These are phyloP conservation scores for Arachis monticola DNA, from an alignment of 331 rosid species.

Conservation along the genomic window DNA sequence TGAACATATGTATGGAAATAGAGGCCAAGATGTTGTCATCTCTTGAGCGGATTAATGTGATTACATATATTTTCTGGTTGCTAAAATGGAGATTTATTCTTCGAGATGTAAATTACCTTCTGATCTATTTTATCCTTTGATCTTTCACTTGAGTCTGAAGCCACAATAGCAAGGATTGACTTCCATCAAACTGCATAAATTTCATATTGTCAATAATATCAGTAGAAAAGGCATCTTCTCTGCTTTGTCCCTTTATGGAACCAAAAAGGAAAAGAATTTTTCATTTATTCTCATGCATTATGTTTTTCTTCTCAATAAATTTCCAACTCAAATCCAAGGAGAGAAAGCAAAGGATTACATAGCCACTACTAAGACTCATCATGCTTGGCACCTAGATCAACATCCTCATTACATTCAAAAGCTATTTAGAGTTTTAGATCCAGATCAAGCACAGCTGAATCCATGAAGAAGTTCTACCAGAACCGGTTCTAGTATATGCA, in stretches of 20 bases:
- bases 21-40: not conserved
- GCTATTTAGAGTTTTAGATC: not conserved
- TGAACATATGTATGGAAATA: not conserved
- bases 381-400: no score
- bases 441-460: conserved; percentile 1
- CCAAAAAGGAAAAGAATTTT: conserved; percentile 3
- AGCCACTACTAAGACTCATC: no score
- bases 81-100: conserved; percentile 12
- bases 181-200: conserved; percentile 63
- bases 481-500: not conserved
- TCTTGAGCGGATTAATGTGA: not conserved
- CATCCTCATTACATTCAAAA: not conserved
- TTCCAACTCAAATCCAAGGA: no score
- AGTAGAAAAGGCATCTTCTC: conserved; percentile 15
- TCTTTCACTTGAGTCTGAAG: conserved; percentile 82
- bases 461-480: conserved; percentile 1
- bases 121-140: conserved; percentile 60
- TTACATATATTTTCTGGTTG: not conserved
- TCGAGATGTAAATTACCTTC: conserved; percentile 9
- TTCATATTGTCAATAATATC: conserved; percentile 29
- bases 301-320: no score
- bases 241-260: not conserved
- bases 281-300: not conserved
- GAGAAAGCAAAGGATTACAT: no score
- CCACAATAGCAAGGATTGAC: conserved; percentile 53